A percentile compares a stretch with the other conserved stretches of the same genome.
phyloP scores from a whole-genome alignment of 2,329 filamentous ascomycete species.

The Neocucurbitaria cava region DNA sequence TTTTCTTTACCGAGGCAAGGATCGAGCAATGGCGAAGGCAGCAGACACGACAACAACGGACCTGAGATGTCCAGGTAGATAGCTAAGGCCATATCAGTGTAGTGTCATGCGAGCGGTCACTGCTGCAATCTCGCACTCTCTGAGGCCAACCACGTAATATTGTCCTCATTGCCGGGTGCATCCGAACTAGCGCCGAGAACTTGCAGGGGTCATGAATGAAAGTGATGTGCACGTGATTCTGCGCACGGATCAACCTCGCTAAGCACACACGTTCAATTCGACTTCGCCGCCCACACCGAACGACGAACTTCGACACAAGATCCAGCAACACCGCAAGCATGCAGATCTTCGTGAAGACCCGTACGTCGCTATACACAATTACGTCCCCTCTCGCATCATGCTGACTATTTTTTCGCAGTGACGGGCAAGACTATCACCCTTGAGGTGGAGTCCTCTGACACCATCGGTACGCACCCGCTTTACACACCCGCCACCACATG shows the following conservation, averaged over 20 bases:
- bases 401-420: conserved; percentile 29
- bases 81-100: not conserved
- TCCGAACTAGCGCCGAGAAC: not conserved
- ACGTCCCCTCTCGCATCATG: conserved; percentile 2
- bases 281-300: conserved; percentile 20
- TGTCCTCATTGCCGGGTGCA: not conserved
- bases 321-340: conserved; percentile 40
- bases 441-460: conserved; percentile 92
- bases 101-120: not conserved
- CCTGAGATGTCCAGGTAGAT: not conserved
- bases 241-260: conserved; percentile 13
- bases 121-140: too few species aligned
- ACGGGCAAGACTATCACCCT: conserved; percentile 99
- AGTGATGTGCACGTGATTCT: conserved; percentile 17
- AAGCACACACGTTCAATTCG: conserved; percentile 31
- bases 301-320: conserved; percentile 37
- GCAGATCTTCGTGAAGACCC: conserved; percentile 94
- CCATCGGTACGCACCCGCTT: conserved; percentile 65
- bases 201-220: not conserved
- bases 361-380: conserved; percentile 50
- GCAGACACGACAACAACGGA: conserved; percentile 9
- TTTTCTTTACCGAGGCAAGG: conserved; percentile 56
- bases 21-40: conserved; percentile 34
- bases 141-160: not conserved
- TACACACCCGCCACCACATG: conserved; percentile 13